Evolutionary conservation across 1,139 yeast species (phyloP), one percentile per base, ranked within the genome.

Genomic region (Sporopachydermia cereana): DNA sequence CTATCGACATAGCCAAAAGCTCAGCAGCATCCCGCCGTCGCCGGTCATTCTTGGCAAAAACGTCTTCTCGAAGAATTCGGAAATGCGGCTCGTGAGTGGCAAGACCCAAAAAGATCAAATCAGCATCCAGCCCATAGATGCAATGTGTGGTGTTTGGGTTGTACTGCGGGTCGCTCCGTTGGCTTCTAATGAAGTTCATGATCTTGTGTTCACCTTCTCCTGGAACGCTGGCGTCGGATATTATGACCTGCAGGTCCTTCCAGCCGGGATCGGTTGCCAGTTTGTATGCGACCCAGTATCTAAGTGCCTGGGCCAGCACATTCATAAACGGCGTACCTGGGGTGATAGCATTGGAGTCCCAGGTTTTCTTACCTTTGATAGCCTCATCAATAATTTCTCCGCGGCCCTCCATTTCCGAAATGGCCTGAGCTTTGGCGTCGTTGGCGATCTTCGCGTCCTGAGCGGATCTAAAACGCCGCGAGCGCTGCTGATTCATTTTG

Each of bases 261-360:
- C 98, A 93, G 46, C 83, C 86, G 3, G 95, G 77, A 57, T 93
- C 98, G 43, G 81, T 79, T 39, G 94, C 78, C 44, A 91, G 78
- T 62, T 93, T 93, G 60, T 85, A 86, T 54, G 89, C 91, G 47
- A 89, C 82, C 72, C 89, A 93, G 61, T 88, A 93, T 53, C 91
- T 79, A 57, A 93, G 70, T 52, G 89, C 82, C 47, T 72, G 72
- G 0, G 98, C 91, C 53, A 93, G 72, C 53, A 78, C 83, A 31
- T 89, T 85, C 99, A 93, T 93, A 57, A 93, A 93, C 53, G 93
- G 97, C 0, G 99, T 93, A 31, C 98, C 99, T 3, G 99, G 99
- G 2, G 99, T 93, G 58, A 93, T 93, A 23, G 94, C 78, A 59
- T 91, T 93, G 3, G 95, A 79, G 62, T 93, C 98, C 69, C 94